phyloP scores from a whole-genome alignment of 805 yeast genomes.

The Myxozyma monticola region DNA sequence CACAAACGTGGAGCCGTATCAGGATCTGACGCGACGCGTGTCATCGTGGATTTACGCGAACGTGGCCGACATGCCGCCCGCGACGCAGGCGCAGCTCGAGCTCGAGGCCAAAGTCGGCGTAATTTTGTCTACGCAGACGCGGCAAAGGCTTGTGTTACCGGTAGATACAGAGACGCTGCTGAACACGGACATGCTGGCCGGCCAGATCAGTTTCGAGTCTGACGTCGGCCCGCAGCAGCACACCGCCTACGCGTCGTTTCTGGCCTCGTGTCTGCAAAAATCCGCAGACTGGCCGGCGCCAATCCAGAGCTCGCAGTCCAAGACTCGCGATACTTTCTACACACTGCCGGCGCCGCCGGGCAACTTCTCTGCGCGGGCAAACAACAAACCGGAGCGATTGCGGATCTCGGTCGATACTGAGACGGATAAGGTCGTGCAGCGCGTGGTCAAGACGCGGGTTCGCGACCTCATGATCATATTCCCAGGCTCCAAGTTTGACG shows the following conservation, averaged over 20 bases:
- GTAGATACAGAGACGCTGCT: conserved; percentile 28
- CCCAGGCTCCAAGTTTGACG: conserved; percentile 28
- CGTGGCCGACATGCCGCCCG: conserved; percentile 44
- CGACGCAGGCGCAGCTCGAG: conserved; percentile 18
- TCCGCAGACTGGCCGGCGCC: conserved; percentile 8
- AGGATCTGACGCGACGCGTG: conserved; percentile 71
- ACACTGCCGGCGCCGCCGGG: background rate
- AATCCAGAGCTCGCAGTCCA: conserved; percentile 4
- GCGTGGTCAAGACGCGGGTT: conserved; percentile 19
- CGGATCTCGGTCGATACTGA: conserved; percentile 18
- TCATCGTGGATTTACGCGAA: conserved; percentile 86
- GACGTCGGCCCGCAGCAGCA: conserved; percentile 23
- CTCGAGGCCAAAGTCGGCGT: conserved; percentile 39
- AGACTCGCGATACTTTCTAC: conserved; percentile 7
- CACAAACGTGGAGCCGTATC: conserved; percentile 70
- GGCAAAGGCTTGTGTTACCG: conserved; percentile 22
- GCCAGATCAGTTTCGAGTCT: conserved; percentile 20
- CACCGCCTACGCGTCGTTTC: conserved; percentile 17
- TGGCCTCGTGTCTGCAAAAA: conserved; percentile 9
- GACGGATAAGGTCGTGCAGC: conserved; percentile 7
- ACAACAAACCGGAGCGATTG: conserved; percentile 4
- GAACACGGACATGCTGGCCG: conserved; percentile 27
- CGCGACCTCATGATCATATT: conserved; percentile 25
- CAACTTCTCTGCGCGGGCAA: background rate
- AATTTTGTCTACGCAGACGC: conserved; percentile 14